phyloP scores from a whole-genome alignment of 192 early-diverging fungal genomes.

The Dissophora ornata region DNA sequence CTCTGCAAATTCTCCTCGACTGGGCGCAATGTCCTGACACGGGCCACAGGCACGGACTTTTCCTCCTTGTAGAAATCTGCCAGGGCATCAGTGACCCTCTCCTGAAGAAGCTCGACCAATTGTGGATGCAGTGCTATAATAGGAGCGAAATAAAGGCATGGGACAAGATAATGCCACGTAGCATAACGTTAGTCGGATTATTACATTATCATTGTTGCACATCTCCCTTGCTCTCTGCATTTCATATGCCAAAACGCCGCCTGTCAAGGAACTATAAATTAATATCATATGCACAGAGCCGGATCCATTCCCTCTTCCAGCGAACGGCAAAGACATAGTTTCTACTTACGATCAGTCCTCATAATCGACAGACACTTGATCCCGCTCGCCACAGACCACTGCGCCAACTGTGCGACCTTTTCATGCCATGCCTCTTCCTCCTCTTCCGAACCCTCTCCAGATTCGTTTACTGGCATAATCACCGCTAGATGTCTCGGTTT shows the following conservation, averaged over 20 bases:
- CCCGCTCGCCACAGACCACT: constrained; percentile 30
- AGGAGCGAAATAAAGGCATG: not conserved
- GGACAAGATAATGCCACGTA: constrained; percentile 2
- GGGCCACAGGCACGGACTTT: constrained; percentile 11
- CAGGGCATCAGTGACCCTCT: constrained; percentile 18
- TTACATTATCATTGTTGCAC: not conserved
- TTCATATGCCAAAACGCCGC: not conserved
- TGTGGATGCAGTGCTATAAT: constrained; percentile 23
- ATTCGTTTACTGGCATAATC: constrained; percentile 7
- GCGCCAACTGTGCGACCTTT: constrained; percentile 23
- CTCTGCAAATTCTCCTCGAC: constrained; percentile 16
- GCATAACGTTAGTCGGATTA: not conserved
- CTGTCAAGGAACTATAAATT: not conserved
- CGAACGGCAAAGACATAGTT: not conserved
- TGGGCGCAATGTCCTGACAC: constrained; percentile 24
- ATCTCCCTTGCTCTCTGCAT: not conserved
- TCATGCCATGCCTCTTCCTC: constrained; percentile 43
- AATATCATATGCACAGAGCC: not conserved
- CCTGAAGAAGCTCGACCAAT: constrained; percentile 21
- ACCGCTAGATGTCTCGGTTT: constrained; percentile 38
- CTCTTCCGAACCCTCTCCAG: not conserved
- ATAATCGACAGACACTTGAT: constrained; percentile 46
- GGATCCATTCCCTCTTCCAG: not conserved
- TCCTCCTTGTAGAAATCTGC: constrained; percentile 42
- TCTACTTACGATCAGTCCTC: constrained; percentile 35